Percentiles rank a stretch among this genome's conserved stretches.
phyloP scores from a whole-genome alignment of 495 filamentous ascomycete genomes.

The Talaromyces liani region DNA sequence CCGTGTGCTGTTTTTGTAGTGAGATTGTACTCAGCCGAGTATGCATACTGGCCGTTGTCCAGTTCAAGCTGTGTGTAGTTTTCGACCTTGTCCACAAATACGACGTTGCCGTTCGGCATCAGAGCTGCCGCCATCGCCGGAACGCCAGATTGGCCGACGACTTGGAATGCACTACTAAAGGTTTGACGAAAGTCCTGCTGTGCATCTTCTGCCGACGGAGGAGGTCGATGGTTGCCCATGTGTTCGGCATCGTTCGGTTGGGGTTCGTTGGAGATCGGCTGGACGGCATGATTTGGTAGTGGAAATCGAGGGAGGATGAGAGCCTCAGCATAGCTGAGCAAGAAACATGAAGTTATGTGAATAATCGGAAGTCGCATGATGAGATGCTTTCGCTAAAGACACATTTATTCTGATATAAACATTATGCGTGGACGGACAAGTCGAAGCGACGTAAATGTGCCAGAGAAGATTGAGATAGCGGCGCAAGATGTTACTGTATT shows the following conservation, averaged over 20 bases:
- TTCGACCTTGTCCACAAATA: conserved; percentile 59
- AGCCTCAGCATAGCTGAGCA: not conserved
- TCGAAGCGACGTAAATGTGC: not conserved
- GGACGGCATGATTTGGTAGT: not conserved
- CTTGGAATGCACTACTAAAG: conserved; percentile 31
- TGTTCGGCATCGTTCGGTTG: not conserved
- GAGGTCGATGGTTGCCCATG: not conserved
- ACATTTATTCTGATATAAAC: not conserved
- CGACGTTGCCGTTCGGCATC: conserved; percentile 49
- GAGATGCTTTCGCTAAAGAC: not conserved
- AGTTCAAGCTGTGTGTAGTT: conserved; percentile 52
- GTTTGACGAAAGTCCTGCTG: not conserved
- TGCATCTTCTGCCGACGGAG: not conserved
- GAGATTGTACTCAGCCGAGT: conserved; percentile 54
- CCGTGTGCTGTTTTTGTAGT: conserved; percentile 36
- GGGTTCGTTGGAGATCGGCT: not conserved
- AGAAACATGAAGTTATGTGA: not conserved
- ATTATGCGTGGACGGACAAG: not conserved
- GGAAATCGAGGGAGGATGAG: not conserved
- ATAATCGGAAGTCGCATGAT: not conserved
- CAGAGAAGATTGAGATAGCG: not conserved
- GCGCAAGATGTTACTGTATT: not conserved
- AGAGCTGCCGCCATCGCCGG: conserved; percentile 58
- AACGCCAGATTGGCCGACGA: conserved; percentile 50
- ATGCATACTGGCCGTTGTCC: conserved; percentile 47